Percentiles rank a stretch among this genome's conserved stretches.
These are phyloP conservation scores for Termitomyces sp. DNA, from an alignment of 768 basidiomycete genomes.

Conservation along the genomic window DNA sequence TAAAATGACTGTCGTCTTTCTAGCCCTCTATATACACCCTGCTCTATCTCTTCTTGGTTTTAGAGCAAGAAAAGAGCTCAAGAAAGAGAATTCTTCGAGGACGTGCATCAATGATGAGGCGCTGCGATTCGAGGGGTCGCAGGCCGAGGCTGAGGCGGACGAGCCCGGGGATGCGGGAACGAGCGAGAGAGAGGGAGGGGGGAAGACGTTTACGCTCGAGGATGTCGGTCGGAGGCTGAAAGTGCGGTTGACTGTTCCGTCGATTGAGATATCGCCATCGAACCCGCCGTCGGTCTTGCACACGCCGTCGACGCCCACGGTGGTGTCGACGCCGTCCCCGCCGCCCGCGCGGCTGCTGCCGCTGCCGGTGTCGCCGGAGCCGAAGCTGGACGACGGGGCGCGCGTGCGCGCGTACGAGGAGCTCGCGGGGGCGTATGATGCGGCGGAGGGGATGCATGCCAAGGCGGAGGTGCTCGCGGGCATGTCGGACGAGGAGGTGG, in stretches of 20 bases:
- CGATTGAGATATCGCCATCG: not conserved
- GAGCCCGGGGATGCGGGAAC: too few species aligned
- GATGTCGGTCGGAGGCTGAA: slow-evolving; percentile 49
- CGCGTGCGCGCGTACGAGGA: slow-evolving; percentile 59
- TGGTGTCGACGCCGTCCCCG: slow-evolving; percentile 1
- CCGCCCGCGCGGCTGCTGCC: not conserved
- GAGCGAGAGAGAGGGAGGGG: too few species aligned
- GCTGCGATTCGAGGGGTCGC: too few species aligned
- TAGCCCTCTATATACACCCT: too few species aligned
- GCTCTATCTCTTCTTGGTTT: too few species aligned
- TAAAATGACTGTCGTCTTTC: not conserved
- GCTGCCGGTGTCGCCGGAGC: slow-evolving; percentile 1
- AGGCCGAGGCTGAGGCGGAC: too few species aligned
- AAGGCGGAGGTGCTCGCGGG: slow-evolving; percentile 38
- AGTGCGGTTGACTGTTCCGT: slow-evolving; percentile 20
- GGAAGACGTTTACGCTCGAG: slow-evolving; percentile 47
- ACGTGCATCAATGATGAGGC: too few species aligned
- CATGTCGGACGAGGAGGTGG: slow-evolving; percentile 89
- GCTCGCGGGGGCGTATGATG: slow-evolving; percentile 75
- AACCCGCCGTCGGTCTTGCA: not conserved
- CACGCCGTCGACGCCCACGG: not conserved
- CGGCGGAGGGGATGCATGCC: slow-evolving; percentile 53
- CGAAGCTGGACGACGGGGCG: not conserved
- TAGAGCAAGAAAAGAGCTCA: too few species aligned
- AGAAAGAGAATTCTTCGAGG: too few species aligned